Evolutionary conservation across 148 eudicot genomes (phyloP).

Genomic region (Camellia japonica): DNA sequence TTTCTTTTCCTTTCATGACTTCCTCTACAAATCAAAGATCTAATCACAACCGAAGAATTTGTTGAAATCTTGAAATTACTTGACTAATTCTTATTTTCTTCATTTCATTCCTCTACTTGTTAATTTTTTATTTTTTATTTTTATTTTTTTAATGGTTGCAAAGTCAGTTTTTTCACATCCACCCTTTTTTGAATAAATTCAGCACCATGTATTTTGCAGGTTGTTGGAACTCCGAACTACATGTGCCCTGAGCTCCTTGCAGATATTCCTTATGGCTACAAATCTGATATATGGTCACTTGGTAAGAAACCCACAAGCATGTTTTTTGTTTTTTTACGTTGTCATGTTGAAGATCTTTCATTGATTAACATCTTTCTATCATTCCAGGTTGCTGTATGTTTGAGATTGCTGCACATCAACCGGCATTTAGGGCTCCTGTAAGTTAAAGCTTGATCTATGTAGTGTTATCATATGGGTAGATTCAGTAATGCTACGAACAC

Average conservation of each 20-base stretch:
- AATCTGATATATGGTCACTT: constrained; percentile 93
- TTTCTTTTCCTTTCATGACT: too few species aligned
- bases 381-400: constrained; percentile 86
- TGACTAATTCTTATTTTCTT: not conserved
- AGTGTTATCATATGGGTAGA: not conserved
- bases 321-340: not conserved
- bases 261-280: constrained; percentile 78
- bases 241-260: constrained; percentile 95
- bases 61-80: constrained; percentile 1
- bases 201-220: constrained; percentile 30
- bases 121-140: too few species aligned
- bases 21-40: too few species aligned
- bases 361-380: not conserved
- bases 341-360: not conserved
- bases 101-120: not conserved
- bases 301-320: constrained; percentile 38
- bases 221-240: constrained; percentile 75
- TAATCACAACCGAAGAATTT: too few species aligned
- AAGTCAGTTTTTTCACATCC: not conserved
- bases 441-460: constrained; percentile 26
- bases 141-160: not conserved
- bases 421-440: constrained; percentile 86
- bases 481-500: too few species aligned
- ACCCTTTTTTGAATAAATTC: not conserved
- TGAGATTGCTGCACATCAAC: constrained; percentile 97